Evolutionary conservation across 768 basidiomycete species (phyloP), one percentile per base, ranked within the genome.

Genomic region (Suillus subalutaceus): DNA sequence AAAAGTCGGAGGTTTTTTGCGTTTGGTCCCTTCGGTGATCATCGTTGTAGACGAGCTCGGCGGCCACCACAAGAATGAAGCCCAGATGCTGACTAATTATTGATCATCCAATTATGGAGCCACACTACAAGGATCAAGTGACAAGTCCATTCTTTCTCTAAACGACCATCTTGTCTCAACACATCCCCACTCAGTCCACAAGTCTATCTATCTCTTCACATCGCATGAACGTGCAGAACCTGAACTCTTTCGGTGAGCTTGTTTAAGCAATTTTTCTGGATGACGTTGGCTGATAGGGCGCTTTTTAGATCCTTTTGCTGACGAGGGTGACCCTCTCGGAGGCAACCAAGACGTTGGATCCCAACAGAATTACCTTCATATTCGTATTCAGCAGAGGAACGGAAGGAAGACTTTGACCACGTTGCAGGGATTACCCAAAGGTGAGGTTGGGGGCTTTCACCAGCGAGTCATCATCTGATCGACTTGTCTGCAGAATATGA

Each of bases 331-430:
- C 80, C 89, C 90, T 75, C 90, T 93, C 75, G 88, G 82, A 77
- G 84, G 84, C 74, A 85, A 78, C 74, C 81, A 89, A 73, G 89
- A 92, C 84, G 91, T 93, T 74, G 91, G 91, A 71, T 90, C 91
- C 69, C 88, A 89, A 78, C 81, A 88, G 74, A 88, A 93, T 77
- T 90, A 94, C 79, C 92, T 96, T 78, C 94, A 96, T 79, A 93
- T 97, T 76, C 94, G 97, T 83, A 93, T 99, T 74, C 97, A 99
- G 80, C 97, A 99, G 81, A 88, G 97, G 76, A 99, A 99, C 87
- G 97, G 97, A 68, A 88, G 97, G 75, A 99, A 99, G 86, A 97
- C 96, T 68, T 81, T 98, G 84, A 99, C 97, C 50, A 99, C 96
- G 66, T 85, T 99, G 72, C 96, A 99, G 80, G 97, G 97, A 68